These are phyloP conservation scores for Debaryomyces robertsiae DNA, from an alignment of 1,139 yeast species.

Conservation along the genomic window DNA sequence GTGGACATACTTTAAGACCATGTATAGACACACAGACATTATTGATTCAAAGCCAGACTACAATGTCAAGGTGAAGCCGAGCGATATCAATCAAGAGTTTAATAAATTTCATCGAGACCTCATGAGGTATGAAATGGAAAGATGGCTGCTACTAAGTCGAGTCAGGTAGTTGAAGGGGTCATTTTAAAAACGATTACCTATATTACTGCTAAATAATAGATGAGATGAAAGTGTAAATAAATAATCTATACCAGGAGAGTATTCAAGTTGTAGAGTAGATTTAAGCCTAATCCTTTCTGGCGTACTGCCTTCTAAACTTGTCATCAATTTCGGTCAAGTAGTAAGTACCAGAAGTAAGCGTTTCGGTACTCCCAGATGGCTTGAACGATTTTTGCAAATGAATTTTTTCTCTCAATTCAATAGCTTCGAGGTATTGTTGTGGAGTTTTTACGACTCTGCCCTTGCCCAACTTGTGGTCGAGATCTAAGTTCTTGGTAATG, in stretches of 20 bases:
- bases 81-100: constrained; percentile 4
- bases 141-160: constrained; percentile 2
- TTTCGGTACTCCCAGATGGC: constrained; percentile 79
- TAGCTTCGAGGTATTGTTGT: constrained; percentile 75
- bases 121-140: constrained; percentile 7
- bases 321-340: constrained; percentile 86
- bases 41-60: constrained; percentile 2
- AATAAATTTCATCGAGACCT: constrained; percentile 2
- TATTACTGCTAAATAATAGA: background rate
- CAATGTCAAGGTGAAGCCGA: constrained; percentile 5
- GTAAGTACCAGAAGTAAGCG: constrained; percentile 74
- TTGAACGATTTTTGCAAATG: constrained; percentile 77
- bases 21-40: constrained; percentile 11
- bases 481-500: constrained; percentile 66
- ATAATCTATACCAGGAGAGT: constrained; percentile 3
- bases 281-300: constrained; percentile 50
- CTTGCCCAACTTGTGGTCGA: constrained; percentile 65
- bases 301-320: constrained; percentile 82
- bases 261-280: background rate
- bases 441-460: constrained; percentile 74
- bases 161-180: background rate
- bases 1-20: constrained; percentile 8
- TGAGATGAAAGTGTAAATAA: constrained; percentile 5
- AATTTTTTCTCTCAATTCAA: constrained; percentile 84
- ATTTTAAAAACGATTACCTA: background rate